Evolutionary conservation across 2,329 filamentous ascomycete species (phyloP).

Genomic region (Trichoderma sp.): DNA sequence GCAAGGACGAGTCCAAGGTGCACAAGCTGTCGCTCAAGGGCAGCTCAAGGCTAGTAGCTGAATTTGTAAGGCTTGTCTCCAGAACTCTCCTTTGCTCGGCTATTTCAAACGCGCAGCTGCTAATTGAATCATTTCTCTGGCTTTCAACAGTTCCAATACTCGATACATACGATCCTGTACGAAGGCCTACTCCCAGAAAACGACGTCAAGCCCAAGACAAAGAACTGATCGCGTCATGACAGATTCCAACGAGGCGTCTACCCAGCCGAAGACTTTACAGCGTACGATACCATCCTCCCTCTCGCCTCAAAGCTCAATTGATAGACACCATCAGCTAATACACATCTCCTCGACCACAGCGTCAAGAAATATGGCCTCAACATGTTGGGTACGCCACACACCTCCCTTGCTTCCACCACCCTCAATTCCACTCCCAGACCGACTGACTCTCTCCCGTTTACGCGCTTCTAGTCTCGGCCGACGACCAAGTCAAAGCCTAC

Average conservation of each 20-base stretch:
- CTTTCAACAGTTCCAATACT: slow-evolving; percentile 80
- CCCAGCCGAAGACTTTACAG: slow-evolving; percentile 94
- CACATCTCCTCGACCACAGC: slow-evolving; percentile 31
- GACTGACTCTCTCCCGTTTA: background rate
- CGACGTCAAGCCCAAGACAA: background rate
- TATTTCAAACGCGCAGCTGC: background rate
- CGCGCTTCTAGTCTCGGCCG: slow-evolving; percentile 70
- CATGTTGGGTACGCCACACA: slow-evolving; percentile 70
- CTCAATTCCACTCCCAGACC: background rate
- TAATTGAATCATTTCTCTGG: slow-evolving; percentile 30
- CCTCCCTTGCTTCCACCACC: background rate
- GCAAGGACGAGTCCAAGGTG: slow-evolving; percentile 79
- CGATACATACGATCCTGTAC: slow-evolving; percentile 93
- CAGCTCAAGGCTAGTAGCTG: slow-evolving; percentile 82
- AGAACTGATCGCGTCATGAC: slow-evolving; percentile 19
- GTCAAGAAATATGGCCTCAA: slow-evolving; percentile 99
- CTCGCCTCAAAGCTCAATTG: background rate
- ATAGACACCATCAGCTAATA: background rate
- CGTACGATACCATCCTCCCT: slow-evolving; percentile 64
- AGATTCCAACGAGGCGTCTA: slow-evolving; percentile 87
- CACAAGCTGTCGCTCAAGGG: slow-evolving; percentile 93
- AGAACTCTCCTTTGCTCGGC: background rate
- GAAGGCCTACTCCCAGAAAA: slow-evolving; percentile 36
- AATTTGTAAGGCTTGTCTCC: slow-evolving; percentile 68
- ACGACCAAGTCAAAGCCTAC: slow-evolving; percentile 98